Evolutionary conservation across 2,329 filamentous ascomycete species (phyloP).

Genomic region (Diplodia scrobiculata): DNA sequence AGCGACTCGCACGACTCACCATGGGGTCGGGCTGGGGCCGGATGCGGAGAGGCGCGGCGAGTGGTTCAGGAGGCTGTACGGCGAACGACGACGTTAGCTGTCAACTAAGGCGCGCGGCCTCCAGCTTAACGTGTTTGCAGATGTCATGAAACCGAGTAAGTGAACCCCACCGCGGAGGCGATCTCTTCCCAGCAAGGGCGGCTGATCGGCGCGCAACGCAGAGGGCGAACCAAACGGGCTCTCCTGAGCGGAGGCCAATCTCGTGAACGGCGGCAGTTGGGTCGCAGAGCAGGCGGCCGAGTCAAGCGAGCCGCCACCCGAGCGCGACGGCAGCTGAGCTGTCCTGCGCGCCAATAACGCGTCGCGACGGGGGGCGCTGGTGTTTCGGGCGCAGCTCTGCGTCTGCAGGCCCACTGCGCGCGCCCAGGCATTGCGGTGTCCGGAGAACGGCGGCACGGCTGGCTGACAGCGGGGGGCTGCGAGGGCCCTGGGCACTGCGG

Average conservation of each 20-base stretch:
- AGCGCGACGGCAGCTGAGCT: background rate
- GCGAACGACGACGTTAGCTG: slow-evolving; percentile 11
- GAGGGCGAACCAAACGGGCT: background rate
- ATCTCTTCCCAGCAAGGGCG: slow-evolving; percentile 3
- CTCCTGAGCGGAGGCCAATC: background rate
- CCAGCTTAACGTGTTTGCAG: background rate
- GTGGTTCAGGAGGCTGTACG: background rate
- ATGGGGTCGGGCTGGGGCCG: background rate
- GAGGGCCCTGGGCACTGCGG: background rate
- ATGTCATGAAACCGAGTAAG: background rate
- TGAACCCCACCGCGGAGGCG: background rate
- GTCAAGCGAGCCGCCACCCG: background rate
- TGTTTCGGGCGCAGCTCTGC: background rate
- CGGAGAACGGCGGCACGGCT: background rate
- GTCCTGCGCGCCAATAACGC: background rate
- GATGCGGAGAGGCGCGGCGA: background rate
- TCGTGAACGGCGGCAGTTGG: background rate
- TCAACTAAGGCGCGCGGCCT: slow-evolving; percentile 6
- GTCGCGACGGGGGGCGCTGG: background rate
- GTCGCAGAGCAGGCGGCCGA: background rate
- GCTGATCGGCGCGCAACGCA: background rate
- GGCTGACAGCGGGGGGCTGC: background rate
- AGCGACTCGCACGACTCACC: background rate
- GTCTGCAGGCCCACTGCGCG: background rate
- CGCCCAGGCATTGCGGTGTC: background rate